Evolutionary conservation across 2,329 filamentous ascomycete species (phyloP).

Genomic region (Penicillium verrucosum): DNA sequence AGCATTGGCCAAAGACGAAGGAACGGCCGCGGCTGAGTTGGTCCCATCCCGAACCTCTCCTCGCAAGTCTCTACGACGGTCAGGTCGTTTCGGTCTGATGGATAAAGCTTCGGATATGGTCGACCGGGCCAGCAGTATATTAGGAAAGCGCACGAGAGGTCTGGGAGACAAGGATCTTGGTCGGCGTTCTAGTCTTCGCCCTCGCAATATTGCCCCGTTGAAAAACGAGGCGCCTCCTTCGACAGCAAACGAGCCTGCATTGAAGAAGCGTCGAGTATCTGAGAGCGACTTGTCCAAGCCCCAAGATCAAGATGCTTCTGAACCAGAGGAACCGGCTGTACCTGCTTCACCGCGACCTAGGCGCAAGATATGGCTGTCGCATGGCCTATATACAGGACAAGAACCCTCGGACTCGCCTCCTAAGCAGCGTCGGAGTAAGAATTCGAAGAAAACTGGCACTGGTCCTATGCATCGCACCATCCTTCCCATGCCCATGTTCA

Average conservation of each 20-base stretch:
- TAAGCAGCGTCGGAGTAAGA: conserved; percentile 48
- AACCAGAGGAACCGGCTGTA: conserved; percentile 19
- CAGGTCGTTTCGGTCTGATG: conserved; percentile 45
- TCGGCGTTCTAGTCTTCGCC: conserved; percentile 58
- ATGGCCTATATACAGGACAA: conserved; percentile 87
- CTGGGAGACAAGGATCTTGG: conserved; percentile 56
- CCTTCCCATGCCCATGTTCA: conserved; percentile 76
- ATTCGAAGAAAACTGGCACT: conserved; percentile 32
- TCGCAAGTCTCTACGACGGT: conserved; percentile 37
- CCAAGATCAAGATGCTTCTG: conserved; percentile 17
- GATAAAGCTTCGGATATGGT: conserved; percentile 45
- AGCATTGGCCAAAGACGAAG: conserved; percentile 27
- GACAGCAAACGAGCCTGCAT: conserved; percentile 23
- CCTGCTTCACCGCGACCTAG: conserved; percentile 31
- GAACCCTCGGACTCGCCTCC: conserved; percentile 50
- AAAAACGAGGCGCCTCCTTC: conserved; percentile 23
- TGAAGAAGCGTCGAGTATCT: conserved; percentile 45
- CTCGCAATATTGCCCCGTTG: conserved; percentile 29
- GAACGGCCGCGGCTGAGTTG: conserved; percentile 21
- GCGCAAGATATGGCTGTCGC: conserved; percentile 73
- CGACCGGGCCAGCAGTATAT: conserved; percentile 49
- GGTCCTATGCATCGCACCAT: conserved; percentile 39
- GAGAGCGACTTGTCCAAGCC: conserved; percentile 33
- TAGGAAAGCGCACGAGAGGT: conserved; percentile 62
- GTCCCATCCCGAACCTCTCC: conserved; percentile 23